These are phyloP conservation scores for Funneliformis mosseae DNA, from an alignment of 192 early-diverging fungal genomes.

Conservation along the genomic window DNA sequence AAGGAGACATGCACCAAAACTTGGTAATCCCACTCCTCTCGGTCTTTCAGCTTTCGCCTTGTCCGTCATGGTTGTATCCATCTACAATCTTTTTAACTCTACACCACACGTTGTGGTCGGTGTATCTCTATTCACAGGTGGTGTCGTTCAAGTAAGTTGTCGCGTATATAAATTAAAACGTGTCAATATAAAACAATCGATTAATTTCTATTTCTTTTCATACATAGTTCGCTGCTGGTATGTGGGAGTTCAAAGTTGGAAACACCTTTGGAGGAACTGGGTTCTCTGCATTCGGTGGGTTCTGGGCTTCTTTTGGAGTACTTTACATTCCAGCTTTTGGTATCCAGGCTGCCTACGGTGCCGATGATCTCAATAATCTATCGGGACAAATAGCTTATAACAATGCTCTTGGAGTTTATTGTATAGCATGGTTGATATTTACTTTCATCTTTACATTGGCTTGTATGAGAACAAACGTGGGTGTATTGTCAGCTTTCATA, in stretches of 20 bases:
- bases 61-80: constrained; percentile 33
- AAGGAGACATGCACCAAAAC: constrained; percentile 2
- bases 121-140: constrained; percentile 64
- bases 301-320: constrained; percentile 27
- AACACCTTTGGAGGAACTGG: constrained; percentile 87
- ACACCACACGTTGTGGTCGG: constrained; percentile 69
- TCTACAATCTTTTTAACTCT: constrained; percentile 43
- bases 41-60: constrained; percentile 66
- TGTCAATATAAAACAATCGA: constrained; percentile 54
- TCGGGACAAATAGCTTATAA: too few species aligned
- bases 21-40: constrained; percentile 64
- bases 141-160: constrained; percentile 56
- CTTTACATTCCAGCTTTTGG: constrained; percentile 8
- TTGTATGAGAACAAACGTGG: constrained; percentile 22
- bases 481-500: constrained; percentile 28
- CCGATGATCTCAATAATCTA: too few species aligned
- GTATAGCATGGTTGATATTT: constrained; percentile 14
- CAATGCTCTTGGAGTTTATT: constrained; percentile 19
- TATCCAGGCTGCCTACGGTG: too few species aligned
- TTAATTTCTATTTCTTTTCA: constrained; percentile 20
- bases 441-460: constrained; percentile 35
- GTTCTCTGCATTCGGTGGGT: constrained; percentile 47
- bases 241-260: constrained; percentile 80
- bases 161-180: constrained; percentile 47
- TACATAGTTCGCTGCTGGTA: constrained; percentile 69